These are phyloP conservation scores for Scheffersomyces quercinus DNA, from an alignment of 1,139 yeast species.

Conservation along the genomic window DNA sequence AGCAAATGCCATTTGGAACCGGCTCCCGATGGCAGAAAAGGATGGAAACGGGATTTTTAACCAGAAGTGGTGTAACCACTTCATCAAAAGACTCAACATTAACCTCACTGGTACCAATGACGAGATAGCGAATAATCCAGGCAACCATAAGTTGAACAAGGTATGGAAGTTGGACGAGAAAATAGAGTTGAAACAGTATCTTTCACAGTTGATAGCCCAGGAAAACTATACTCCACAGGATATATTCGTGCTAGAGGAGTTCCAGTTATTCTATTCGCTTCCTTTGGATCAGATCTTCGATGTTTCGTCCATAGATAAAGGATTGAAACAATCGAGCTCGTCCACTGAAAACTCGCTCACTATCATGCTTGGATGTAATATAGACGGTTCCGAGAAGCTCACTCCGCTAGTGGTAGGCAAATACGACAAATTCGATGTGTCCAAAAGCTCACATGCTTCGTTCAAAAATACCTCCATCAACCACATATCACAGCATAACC, in stretches of 20 bases:
- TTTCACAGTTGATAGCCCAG: constrained; percentile 30
- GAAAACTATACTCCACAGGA: constrained; percentile 50
- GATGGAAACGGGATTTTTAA: constrained; percentile 67
- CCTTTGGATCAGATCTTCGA: constrained; percentile 63
- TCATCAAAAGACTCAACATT: constrained; percentile 54
- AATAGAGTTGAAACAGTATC: constrained; percentile 37
- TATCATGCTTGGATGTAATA: constrained; percentile 62
- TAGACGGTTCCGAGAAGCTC: constrained; percentile 63
- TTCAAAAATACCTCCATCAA: constrained; percentile 27
- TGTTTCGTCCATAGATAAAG: constrained; percentile 48
- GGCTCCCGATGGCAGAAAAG: constrained; percentile 52
- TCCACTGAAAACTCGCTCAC: constrained; percentile 57
- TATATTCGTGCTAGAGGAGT: constrained; percentile 62
- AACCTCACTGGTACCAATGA: constrained; percentile 47
- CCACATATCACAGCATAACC: constrained; percentile 19
- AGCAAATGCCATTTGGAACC: constrained; percentile 64
- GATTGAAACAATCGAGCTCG: constrained; percentile 43
- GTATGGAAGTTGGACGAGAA: constrained; percentile 67
- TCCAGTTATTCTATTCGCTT: constrained; percentile 58
- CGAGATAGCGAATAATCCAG: constrained; percentile 39
- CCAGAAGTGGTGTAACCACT: constrained; percentile 66
- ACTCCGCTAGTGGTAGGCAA: constrained; percentile 64
- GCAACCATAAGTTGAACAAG: constrained; percentile 45
- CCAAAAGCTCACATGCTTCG: constrained; percentile 28
- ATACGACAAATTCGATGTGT: constrained; percentile 54